Evolutionary conservation across 164 flowering plant genomes (phyloP).

Genomic region (Vitis riparia): DNA sequence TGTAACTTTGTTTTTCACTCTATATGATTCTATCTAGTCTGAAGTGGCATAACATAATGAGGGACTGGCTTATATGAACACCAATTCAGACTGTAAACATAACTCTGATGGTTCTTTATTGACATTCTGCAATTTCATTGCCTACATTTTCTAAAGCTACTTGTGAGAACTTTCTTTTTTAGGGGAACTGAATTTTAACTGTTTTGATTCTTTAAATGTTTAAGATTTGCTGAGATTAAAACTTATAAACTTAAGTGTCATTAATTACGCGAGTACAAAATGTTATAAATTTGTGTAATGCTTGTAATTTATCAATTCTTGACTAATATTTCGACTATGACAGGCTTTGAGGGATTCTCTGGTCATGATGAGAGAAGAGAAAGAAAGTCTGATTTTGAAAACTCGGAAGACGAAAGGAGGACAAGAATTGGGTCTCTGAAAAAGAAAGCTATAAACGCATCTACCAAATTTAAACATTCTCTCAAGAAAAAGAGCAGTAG

Average conservation of each 20-base stretch:
- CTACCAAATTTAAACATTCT: conserved; percentile 77
- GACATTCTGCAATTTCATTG: neutral
- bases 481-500: conserved; percentile 72
- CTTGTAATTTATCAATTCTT: neutral
- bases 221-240: neutral
- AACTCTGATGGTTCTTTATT: neutral
- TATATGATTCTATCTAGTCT: too few relatives aligned
- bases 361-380: conserved; percentile 64
- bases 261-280: too few relatives aligned
- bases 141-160: neutral
- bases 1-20: too few relatives aligned
- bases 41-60: too few relatives aligned
- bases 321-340: neutral
- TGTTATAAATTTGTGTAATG: neutral
- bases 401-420: conserved; percentile 90
- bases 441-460: conserved; percentile 86
- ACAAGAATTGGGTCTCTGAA: conserved; percentile 73
- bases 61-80: too few relatives aligned
- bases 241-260: too few relatives aligned
- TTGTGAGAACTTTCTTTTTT: neutral
- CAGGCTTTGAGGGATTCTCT: conserved; percentile 56
- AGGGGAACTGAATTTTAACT: neutral
- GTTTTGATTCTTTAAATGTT: neutral
- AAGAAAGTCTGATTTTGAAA: conserved; percentile 84
- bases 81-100: too few relatives aligned